Evolutionary conservation across 108 stramenopile species (phyloP), one percentile per base, ranked within the genome.

Genomic region (Pseudonitzschia pungens): DNA sequence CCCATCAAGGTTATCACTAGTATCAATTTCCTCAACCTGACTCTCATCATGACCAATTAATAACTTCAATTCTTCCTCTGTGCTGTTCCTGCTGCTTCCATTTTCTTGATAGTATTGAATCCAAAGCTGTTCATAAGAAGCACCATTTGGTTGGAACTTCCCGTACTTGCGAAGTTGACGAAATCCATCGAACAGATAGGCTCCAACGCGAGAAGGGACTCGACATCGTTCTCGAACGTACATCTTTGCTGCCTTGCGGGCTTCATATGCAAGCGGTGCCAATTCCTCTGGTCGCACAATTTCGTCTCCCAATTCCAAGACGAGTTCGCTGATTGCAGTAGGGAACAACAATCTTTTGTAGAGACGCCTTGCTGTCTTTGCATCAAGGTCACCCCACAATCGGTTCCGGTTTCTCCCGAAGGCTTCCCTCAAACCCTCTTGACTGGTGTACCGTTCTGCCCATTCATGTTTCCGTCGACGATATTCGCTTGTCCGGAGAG

Each of bases 91-190:
- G 22, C 26, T 22, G 24, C 26, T 55, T 1, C 54, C 54, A 66
- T 97, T 95, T 86, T 97, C 96, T 8, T 88, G 78, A 62, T 62
- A 62, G 16, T 62, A 62, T 11, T 33, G 60, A 40, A 62, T 62
- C 95, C 93, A 95, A n/a, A 97, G 68, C 76, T 96, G 95, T 33
- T 89, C 88, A 84, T 95, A 97, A 10, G 87, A 80, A 88, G 92
- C 89, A 11, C 97, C 97, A 33, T 77, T 55, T 45, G 76, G 53
- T 62, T 83, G 80, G 79, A 94, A 97, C 51, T 82, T 89, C 0
- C 97, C 97, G 70, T 94, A 92, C 31, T 82, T 75, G 63, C 80
- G 69, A 70, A 85, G 86, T 65, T 85, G 83, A 18, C 97, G 85
- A 71, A 91, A 86, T 33, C 97, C 97, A 77, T 97, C 97, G 72